Evolutionary conservation across 805 yeast species (phyloP), one percentile per base, ranked within the genome.

Genomic region (Candida ficus): DNA sequence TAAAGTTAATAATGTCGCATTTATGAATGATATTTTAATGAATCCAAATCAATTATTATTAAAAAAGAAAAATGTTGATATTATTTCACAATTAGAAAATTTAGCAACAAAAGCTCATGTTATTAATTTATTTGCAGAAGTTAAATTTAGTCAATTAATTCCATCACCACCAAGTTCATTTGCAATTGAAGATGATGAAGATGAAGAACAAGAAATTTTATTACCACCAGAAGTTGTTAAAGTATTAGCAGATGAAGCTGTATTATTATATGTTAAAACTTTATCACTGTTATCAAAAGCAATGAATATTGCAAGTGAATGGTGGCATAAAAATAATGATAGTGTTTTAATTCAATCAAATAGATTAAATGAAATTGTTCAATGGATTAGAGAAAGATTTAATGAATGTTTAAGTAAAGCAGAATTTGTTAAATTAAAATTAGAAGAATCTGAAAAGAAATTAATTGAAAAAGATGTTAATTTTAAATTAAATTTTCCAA

Each of bases 41-140:
- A 45, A 43, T 29, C 45, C 49, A 18, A 38, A 45, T 29, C 44
- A 39, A 18, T 27, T 45, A 9, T 18, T 37, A 22, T 37, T 29
- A 28, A 33, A 33, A n/a, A 35, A 35, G 7, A 20, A 27, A 17
- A 49, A 49, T 19, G 17, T 60, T 52, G 60, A 61, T 44, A 67
- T 75, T 17, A 60, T 73, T 7, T 50, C 56, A 21, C 67, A 71
- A 41, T 66, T 90, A 44, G 96, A 89, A 58, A 69, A 78, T 1
- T 64, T 88, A 33, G 88, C 95, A 3, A 88, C 96, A 1, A 89
- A 88, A 64, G 88, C 96, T 0, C 93, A 89, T 56, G 95, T 95
- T 0, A 80, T 93, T 17, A 79, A 81, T 47, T 68, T 88, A 25
- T 89, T 83, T 66, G 98, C 97, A 0, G 96, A 89, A 50, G 89